Base-by-base conservation (phyloP, 2,329 filamentous ascomycete genomes). In the Emmonsia crescens region DNA sequence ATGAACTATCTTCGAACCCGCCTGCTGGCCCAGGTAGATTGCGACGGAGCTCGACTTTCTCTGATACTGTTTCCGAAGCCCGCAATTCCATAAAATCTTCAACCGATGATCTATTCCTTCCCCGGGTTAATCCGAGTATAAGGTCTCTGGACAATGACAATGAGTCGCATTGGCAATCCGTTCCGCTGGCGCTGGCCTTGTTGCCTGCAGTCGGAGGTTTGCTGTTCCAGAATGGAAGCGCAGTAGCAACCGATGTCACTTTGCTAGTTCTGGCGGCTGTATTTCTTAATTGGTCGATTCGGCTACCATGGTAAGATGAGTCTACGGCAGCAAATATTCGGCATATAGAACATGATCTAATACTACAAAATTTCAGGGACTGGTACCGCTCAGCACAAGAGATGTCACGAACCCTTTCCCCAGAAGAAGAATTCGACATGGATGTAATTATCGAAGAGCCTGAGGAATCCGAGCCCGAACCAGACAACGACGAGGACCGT, bases 221-320 rank as follows among this genome's bases (percentile, higher is more conserved):
- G 57, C 78, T 96, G 61, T 95, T 96, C 72, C 83, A 89, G 64
- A 89, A 96, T 76, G 93, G 93, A 14, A 88, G 87, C 67, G 84
- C 87, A 0, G 82, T 96, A 64, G 85, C 92, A 60, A 96, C 91
- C 0, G 93, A 97, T 74, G 76, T 96, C 33, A 87, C 94, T 68
- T 79, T 97, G 40, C 77, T 97, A 38, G 85, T 83, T 2, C 75
- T 97, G 64, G 89, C 89, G 1, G 89, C 88, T 4, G 82, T 96
- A 52, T 95, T 96, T 69, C 79, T 97, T 64, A 92, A 96, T 72
- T 96, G 91, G 90, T 92, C 89, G 57, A 88, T 96, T 51, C 87
- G 90, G 61, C 80, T 94, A 66, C 93, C 93, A 68, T 97, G 93
- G 92, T 92, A 78, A 72, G 82, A 67, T 51, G 59, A 21, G 59